Base-by-base conservation (phyloP, 1,284 basidiomycete species). In the Farysia itapuensis region DNA sequence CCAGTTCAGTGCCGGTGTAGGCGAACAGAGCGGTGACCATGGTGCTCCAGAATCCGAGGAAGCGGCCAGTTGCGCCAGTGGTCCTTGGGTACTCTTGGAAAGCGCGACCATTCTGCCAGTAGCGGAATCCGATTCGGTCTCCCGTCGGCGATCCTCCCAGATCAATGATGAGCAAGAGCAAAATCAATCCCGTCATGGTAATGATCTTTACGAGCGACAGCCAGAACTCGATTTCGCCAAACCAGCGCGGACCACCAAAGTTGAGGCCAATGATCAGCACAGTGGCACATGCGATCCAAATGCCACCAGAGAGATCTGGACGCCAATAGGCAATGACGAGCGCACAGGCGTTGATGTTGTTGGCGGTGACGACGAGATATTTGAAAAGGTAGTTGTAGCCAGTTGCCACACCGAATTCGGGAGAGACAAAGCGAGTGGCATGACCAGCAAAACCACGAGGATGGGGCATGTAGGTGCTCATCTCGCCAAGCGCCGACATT, bases 1-100 rank as follows among this genome's bases (percentile, higher is more conserved):
- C 77, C 5, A 72, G 77, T 77, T 85, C 84, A 9, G 82, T 84
- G 14, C 84, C 84, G 60, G 83, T 83, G 77, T 81, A 84, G 5
- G 83, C 81, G 65, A 84, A 84, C 48, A 73, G 21, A 67, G 77
- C 30, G 72, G 78, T 52, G 77, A 79, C 53, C 25, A 64, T 45
- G n/a, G 51, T 54, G 25, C 35, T 43, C 67, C 67, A 72, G 42
- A 50, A 51, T 8, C 66, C 70, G 14, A 69, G 42, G 49, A 71
- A 71, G 19, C 44, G 48, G 4, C 79, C 72, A 1, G 78, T 78
- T 12, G 41, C 21, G 0, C 67, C 69, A 2, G 16, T 18, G 9
- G 47, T 51, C 3, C 20, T 20, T 2, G 58, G 58, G 35, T 63
- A 63, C 3, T 47, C 3, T 0, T 43, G 25, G 48, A 63, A 63